Evolutionary conservation across 148 eudicot species (phyloP).

Genomic region (Rhododendron vialii): DNA sequence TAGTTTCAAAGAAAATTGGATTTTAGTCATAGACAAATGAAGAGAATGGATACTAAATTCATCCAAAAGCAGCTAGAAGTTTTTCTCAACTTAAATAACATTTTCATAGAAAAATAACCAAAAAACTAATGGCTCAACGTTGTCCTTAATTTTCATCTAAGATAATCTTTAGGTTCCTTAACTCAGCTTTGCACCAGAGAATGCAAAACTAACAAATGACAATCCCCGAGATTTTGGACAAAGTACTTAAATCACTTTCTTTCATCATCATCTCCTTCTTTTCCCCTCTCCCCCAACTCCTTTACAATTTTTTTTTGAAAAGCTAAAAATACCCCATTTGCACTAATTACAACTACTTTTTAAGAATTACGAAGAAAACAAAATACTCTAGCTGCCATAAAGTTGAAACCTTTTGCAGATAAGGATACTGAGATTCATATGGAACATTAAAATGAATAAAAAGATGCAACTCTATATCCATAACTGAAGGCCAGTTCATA

Average conservation of each 20-base stretch:
- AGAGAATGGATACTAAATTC: neutral
- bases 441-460: neutral
- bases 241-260: neutral
- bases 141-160: neutral
- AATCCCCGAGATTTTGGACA: neutral
- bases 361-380: neutral
- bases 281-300: neutral
- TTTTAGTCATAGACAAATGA: neutral
- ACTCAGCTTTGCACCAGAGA: neutral
- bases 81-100: neutral
- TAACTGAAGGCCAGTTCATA: neutral
- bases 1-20: neutral
- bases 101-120: neutral
- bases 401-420: neutral
- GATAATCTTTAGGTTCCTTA: neutral
- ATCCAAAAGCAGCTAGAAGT: neutral
- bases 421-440: neutral
- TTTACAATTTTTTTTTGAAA: neutral
- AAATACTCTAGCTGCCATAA: neutral
- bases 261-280: neutral
- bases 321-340: neutral
- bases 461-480: neutral
- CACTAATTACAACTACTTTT: neutral
- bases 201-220: neutral
- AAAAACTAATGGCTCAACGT: neutral